Evolutionary conservation across 768 basidiomycete genomes (phyloP).

Genomic region (Daedaleopsis sinensis): DNA sequence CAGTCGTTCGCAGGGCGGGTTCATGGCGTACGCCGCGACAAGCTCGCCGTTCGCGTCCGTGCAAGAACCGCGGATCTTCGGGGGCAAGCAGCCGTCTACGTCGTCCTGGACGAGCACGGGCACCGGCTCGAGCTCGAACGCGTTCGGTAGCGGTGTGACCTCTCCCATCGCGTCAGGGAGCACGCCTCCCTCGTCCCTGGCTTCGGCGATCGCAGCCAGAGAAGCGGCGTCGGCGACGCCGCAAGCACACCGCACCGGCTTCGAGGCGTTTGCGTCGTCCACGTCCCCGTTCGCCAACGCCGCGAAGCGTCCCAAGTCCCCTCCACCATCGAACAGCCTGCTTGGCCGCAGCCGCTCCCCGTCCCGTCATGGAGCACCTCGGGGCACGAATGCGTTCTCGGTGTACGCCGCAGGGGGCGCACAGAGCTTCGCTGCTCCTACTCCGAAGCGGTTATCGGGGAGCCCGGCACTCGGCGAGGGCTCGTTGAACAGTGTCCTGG

Average conservation of each 20-base stretch:
- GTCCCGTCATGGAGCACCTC: slow-evolving; percentile 40
- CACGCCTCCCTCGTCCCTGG: slow-evolving; percentile 13
- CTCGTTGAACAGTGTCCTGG: slow-evolving; percentile 19
- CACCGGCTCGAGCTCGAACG: too few relatives aligned
- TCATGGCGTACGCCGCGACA: slow-evolving; percentile 78
- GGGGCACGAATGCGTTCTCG: slow-evolving; percentile 49
- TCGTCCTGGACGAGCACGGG: slow-evolving; percentile 24
- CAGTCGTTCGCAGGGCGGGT: slow-evolving; percentile 62
- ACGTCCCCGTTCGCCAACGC: slow-evolving; percentile 52
- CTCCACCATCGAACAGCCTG: slow-evolving; percentile 35
- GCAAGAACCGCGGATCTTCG: slow-evolving; percentile 64
- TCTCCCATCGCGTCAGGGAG: slow-evolving; percentile 20
- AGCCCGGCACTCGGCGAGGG: slow-evolving; percentile 26
- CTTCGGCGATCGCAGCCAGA: slow-evolving; percentile 35
- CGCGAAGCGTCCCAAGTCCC: slow-evolving; percentile 57
- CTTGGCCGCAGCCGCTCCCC: slow-evolving; percentile 69
- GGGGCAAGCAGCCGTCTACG: slow-evolving; percentile 36
- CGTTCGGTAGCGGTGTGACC: too few relatives aligned
- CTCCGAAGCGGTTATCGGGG: slow-evolving; percentile 63
- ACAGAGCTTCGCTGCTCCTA: slow-evolving; percentile 50
- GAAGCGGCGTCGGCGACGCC: slow-evolving; percentile 2
- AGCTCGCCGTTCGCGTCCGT: slow-evolving; percentile 75
- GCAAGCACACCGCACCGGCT: slow-evolving; percentile 46
- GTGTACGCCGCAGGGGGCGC: slow-evolving; percentile 55
- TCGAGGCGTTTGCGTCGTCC: slow-evolving; percentile 57